Evolutionary conservation across 2,329 filamentous ascomycete species (phyloP).

Genomic region (Geoglossum cookeanum): DNA sequence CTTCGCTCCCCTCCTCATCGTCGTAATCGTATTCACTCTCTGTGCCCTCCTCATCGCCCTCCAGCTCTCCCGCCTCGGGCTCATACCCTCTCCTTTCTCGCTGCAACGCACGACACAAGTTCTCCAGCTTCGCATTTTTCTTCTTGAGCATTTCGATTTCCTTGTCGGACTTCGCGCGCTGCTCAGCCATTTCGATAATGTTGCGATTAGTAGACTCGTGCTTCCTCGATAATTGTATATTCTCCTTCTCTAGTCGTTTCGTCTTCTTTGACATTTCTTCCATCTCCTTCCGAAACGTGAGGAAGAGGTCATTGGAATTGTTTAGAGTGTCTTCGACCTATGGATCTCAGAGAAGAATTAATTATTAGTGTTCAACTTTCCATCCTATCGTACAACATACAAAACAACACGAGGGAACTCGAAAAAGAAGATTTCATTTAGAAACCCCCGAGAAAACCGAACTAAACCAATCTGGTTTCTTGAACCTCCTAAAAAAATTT

Average conservation of each 20-base stretch:
- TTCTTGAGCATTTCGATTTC: constrained; percentile 63
- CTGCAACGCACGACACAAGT: constrained; percentile 92
- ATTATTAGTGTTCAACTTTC: not conserved
- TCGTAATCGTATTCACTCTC: constrained; percentile 34
- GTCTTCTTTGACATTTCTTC: constrained; percentile 99
- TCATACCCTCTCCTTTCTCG: constrained; percentile 67
- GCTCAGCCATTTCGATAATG: constrained; percentile 93
- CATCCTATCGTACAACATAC: not conserved
- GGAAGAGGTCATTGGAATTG: constrained; percentile 92
- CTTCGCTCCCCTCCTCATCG: constrained; percentile 29
- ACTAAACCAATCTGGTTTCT: not conserved
- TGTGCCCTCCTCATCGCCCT: constrained; percentile 29
- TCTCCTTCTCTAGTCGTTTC: constrained; percentile 90
- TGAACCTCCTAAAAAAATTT: not conserved
- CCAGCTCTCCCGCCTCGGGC: constrained; percentile 40
- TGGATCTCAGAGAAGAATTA: not conserved
- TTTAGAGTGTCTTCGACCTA: constrained; percentile 97
- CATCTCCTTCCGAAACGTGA: constrained; percentile 97
- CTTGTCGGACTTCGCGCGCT: constrained; percentile 57
- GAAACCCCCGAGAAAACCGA: not conserved
- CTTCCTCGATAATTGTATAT: constrained; percentile 74
- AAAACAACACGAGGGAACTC: not conserved
- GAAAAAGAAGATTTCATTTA: not conserved
- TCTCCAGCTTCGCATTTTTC: constrained; percentile 80
- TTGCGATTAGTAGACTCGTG: constrained; percentile 87